phyloP scores from a whole-genome alignment of 2,329 filamentous ascomycete species.

The Nigrospora sphaerica region DNA sequence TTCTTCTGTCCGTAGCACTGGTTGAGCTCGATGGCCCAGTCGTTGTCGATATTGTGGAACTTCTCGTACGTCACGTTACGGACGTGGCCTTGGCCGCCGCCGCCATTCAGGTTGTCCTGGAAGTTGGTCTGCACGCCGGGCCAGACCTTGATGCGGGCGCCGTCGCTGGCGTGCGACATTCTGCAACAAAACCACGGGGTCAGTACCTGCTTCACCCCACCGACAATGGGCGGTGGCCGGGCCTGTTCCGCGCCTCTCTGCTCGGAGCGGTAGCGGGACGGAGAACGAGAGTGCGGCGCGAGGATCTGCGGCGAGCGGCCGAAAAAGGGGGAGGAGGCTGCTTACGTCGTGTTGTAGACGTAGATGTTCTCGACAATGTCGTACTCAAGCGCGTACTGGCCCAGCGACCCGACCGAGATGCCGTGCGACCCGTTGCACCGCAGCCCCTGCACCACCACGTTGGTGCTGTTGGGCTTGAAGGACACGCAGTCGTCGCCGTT shows the following conservation, averaged over 20 bases:
- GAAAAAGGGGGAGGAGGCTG: no score
- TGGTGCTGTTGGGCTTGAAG: slow-evolving; percentile 67
- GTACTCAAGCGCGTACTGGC: slow-evolving; percentile 56
- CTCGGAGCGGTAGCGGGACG: no score
- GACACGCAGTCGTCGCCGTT: slow-evolving; percentile 67
- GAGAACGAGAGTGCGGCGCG: no score
- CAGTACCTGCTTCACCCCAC: no score
- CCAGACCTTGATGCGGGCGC: slow-evolving; percentile 70
- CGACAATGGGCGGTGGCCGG: no score
- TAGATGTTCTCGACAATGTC: slow-evolving; percentile 66
- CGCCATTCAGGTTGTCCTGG: slow-evolving; percentile 55
- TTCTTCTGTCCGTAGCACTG: slow-evolving; percentile 50
- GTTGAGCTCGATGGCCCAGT: slow-evolving; percentile 58
- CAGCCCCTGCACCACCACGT: slow-evolving; percentile 61
- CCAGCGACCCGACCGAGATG: slow-evolving; percentile 65
- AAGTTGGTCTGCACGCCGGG: slow-evolving; percentile 48
- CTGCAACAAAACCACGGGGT: no score
- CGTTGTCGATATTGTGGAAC: slow-evolving; percentile 54
- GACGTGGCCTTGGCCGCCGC: slow-evolving; percentile 53
- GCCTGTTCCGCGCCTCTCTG: no score
- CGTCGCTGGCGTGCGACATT: slow-evolving; percentile 54
- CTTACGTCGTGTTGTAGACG: slow-evolving; percentile 46
- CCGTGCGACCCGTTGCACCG: slow-evolving; percentile 65
- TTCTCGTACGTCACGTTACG: slow-evolving; percentile 61
- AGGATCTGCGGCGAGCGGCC: no score